These are phyloP conservation scores for Fusarium sp. DNA, from an alignment of 2,329 filamentous ascomycete species.

Conservation along the genomic window DNA sequence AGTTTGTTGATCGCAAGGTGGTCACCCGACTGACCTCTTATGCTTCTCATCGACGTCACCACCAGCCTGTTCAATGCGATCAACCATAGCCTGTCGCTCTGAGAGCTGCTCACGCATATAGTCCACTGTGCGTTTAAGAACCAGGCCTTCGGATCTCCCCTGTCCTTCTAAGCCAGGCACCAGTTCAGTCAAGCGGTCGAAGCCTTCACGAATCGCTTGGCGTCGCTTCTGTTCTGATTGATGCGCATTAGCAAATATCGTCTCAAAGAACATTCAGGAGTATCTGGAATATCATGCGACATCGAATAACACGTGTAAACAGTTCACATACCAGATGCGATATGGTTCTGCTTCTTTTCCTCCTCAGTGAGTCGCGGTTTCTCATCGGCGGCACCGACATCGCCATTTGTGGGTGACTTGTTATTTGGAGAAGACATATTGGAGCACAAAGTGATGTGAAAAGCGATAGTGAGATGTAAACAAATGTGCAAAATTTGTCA, in stretches of 20 bases:
- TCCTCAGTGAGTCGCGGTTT: constrained; percentile 66
- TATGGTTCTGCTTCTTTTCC: constrained; percentile 68
- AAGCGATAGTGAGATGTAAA: neutral
- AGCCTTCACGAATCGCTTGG: constrained; percentile 81
- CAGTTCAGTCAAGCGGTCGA: constrained; percentile 82
- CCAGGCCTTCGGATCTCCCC: constrained; percentile 85
- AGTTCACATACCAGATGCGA: constrained; percentile 61
- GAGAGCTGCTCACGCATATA: constrained; percentile 72
- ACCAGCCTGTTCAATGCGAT: constrained; percentile 69
- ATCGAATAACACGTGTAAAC: neutral
- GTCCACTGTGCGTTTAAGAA: constrained; percentile 79
- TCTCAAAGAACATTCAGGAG: no score
- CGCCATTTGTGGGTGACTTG: constrained; percentile 44
- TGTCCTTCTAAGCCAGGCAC: constrained; percentile 87
- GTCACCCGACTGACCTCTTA: constrained; percentile 54
- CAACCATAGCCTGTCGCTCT: constrained; percentile 69
- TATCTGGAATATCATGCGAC: neutral
- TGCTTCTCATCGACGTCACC: constrained; percentile 65
- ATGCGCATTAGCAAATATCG: constrained; percentile 20
- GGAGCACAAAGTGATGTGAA: neutral
- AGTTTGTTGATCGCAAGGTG: neutral
- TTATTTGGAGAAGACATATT: constrained; percentile 50
- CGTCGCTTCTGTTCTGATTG: constrained; percentile 59
- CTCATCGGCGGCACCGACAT: constrained; percentile 54
- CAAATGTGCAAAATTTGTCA: neutral